Evolutionary conservation across 331 rosid genomes (phyloP).

Genomic region (Prunus yedoensis): DNA sequence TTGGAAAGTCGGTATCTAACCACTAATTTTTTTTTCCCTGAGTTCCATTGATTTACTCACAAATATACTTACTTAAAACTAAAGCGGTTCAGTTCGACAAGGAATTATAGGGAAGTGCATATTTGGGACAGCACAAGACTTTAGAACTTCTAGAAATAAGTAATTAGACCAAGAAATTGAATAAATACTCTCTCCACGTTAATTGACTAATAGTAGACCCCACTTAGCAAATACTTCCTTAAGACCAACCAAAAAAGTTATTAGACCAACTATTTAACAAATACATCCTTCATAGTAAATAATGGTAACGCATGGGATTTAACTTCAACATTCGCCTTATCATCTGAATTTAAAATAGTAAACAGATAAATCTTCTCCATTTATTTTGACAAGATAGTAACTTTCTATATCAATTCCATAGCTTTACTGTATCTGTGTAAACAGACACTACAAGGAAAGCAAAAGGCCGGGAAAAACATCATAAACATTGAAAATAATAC

Average conservation of each 20-base stretch:
- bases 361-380: not conserved
- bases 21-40: not conserved
- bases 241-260: no score
- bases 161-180: not conserved
- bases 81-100: not conserved
- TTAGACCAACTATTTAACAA: not conserved
- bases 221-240: no score
- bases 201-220: no score
- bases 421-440: not conserved
- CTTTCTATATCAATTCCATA: conserved; percentile 2
- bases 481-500: conserved; percentile 37
- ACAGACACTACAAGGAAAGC: not conserved
- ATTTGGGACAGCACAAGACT: not conserved
- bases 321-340: not conserved
- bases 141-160: not conserved
- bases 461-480: not conserved
- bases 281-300: not conserved
- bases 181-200: no score
- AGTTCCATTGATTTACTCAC: not conserved
- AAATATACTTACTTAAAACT: not conserved
- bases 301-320: not conserved
- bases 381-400: not conserved
- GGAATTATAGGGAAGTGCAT: not conserved
- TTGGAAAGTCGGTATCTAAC: no score
- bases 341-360: not conserved